Percentiles rank a stretch among this genome's conserved stretches.
These are phyloP conservation scores for Xylogone sp. DNA, from an alignment of 2,329 filamentous ascomycete genomes.

Conservation along the genomic window DNA sequence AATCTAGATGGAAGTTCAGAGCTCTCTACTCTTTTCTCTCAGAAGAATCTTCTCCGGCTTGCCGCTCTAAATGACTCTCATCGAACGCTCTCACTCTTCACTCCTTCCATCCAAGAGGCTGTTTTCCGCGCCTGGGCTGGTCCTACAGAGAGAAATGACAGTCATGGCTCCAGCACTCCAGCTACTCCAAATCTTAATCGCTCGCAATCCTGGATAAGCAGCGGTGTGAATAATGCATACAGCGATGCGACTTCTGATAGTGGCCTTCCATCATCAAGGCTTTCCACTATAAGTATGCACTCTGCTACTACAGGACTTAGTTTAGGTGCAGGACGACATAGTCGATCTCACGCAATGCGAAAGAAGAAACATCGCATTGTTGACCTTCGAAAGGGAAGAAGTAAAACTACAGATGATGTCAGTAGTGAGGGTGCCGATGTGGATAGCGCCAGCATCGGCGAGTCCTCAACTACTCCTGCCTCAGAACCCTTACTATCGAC, in stretches of 20 bases:
- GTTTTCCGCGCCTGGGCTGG: slow-evolving; percentile 92
- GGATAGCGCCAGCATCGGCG: slow-evolving; percentile 11
- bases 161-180: slow-evolving; percentile 26
- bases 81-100: slow-evolving; percentile 85
- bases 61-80: slow-evolving; percentile 84
- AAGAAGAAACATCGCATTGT: slow-evolving; percentile 85
- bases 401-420: slow-evolving; percentile 43
- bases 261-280: slow-evolving; percentile 57
- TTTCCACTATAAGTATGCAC: slow-evolving; percentile 59
- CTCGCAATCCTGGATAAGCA: slow-evolving; percentile 58
- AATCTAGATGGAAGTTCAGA: slow-evolving; percentile 77
- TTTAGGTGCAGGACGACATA: slow-evolving; percentile 55
- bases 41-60: slow-evolving; percentile 85
- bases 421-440: slow-evolving; percentile 48
- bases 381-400: slow-evolving; percentile 61
- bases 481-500: slow-evolving; percentile 57
- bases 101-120: slow-evolving; percentile 82
- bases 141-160: slow-evolving; percentile 65
- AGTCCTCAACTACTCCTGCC: slow-evolving; percentile 49
- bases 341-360: slow-evolving; percentile 58
- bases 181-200: slow-evolving; percentile 51
- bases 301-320: slow-evolving; percentile 61
- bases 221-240: slow-evolving; percentile 60
- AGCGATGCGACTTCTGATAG: slow-evolving; percentile 65
- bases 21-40: slow-evolving; percentile 86